Evolutionary conservation across 257 asterid species (phyloP).

Genomic region (Datura wrightii): DNA sequence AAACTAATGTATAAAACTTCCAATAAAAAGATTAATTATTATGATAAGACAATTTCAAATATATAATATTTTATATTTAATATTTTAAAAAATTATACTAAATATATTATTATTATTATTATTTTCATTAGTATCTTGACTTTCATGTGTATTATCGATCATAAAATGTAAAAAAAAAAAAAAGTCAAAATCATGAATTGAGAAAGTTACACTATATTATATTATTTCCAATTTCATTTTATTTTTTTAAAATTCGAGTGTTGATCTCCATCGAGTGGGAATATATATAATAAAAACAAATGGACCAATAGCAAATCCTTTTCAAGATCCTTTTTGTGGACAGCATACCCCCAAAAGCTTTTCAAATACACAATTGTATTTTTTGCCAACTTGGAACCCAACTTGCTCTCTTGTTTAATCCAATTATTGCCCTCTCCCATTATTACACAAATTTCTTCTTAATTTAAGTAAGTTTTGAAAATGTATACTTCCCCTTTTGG

Average conservation of each 20-base stretch:
- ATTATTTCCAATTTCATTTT: neutral
- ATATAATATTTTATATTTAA: neutral
- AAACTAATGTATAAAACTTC: neutral
- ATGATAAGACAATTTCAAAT: neutral
- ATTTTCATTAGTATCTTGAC: neutral
- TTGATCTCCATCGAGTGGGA: neutral
- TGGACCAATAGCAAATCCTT: neutral
- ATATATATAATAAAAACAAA: neutral
- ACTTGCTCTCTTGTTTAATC: conserved; percentile 21
- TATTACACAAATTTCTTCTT: neutral
- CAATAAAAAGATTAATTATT: neutral
- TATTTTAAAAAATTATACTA: neutral
- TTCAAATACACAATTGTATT: neutral
- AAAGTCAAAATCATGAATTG: neutral
- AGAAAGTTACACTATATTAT: neutral
- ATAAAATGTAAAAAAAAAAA: neutral
- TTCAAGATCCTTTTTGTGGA: conserved; percentile 5
- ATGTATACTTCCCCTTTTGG: neutral
- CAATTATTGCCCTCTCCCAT: conserved; percentile 19
- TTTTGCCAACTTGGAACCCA: conserved; percentile 7
- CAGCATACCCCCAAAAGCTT: neutral
- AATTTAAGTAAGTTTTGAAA: neutral
- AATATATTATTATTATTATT: no score
- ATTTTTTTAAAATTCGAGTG: neutral
- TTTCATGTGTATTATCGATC: neutral